Conservation (phyloP, 768 basidiomycete genomes). For the Suillus fuscotomentosus region DNA sequence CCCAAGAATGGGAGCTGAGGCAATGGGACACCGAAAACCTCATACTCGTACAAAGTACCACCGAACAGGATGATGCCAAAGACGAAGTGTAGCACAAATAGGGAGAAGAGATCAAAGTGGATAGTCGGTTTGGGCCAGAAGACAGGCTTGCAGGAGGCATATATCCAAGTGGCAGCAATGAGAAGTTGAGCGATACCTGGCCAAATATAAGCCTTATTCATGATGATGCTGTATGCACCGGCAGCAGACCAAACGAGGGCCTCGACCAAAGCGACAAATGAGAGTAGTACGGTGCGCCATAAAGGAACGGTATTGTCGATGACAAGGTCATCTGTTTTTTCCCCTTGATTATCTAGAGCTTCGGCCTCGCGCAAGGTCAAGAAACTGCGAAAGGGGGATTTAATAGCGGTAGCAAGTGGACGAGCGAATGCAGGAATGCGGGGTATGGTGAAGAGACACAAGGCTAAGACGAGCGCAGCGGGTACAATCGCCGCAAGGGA, state of each 20-base stretch:
- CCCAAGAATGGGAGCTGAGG: conserved; percentile 29
- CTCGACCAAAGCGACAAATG: conserved; percentile 54
- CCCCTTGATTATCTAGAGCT: conserved; percentile 33
- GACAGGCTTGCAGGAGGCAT: conserved; percentile 57
- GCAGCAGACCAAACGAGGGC: conserved; percentile 57
- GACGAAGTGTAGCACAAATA: conserved; percentile 52
- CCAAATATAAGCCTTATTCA: conserved; percentile 35
- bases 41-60: conserved; percentile 51
- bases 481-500: conserved; percentile 53
- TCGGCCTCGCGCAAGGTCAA: conserved; percentile 58
- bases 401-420: conserved; percentile 19
- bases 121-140: conserved; percentile 52
- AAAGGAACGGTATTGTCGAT: conserved; percentile 35
- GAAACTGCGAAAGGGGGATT: conserved; percentile 35
- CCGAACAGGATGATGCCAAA: conserved; percentile 50
- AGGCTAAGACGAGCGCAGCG: conserved; percentile 41
- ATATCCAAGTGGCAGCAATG: conserved; percentile 62
- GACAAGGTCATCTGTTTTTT: not conserved
- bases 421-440: conserved; percentile 21
- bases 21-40: conserved; percentile 41
- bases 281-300: conserved; percentile 62
- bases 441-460: conserved; percentile 39
- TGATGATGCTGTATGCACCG: conserved; percentile 51
- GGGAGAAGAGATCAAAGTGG: conserved; percentile 59
- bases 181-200: conserved; percentile 42